These are phyloP conservation scores for Populus alba DNA, from an alignment of 345 rosid species.

Conservation along the genomic window DNA sequence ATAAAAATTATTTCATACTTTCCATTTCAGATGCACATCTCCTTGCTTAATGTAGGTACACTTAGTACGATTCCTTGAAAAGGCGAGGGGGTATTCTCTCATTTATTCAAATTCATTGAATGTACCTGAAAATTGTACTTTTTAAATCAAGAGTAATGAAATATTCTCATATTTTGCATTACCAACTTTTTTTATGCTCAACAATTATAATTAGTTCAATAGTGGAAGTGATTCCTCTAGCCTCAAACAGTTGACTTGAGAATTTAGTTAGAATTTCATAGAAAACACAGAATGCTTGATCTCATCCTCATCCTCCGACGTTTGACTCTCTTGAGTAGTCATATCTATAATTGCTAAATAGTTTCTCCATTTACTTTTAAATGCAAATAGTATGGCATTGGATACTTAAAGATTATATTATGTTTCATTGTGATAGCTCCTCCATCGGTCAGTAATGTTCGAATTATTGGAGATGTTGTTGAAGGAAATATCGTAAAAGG, in stretches of 20 bases:
- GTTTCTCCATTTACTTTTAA: background rate
- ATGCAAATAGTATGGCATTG: background rate
- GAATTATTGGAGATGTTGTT: conserved; percentile 70
- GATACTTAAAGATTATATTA: conserved; percentile 19
- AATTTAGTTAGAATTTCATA: background rate
- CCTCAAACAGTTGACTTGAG: background rate
- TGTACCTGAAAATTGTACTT: background rate
- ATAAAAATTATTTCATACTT: too few relatives aligned
- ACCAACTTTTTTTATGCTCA: too few relatives aligned
- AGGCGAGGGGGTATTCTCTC: background rate
- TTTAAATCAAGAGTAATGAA: background rate
- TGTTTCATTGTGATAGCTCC: conserved; percentile 61
- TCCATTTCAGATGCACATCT: background rate
- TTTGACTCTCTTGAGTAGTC: background rate
- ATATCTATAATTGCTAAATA: background rate
- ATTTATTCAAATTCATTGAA: background rate
- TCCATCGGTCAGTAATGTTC: conserved; percentile 78
- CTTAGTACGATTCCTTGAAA: background rate
- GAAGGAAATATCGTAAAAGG: conserved; percentile 80
- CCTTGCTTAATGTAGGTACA: too few relatives aligned
- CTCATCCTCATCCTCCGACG: background rate
- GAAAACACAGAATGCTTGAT: background rate
- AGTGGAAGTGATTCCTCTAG: background rate
- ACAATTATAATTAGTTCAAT: background rate
- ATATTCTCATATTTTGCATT: background rate